These are phyloP conservation scores for Aspergillus sp. DNA, from an alignment of 2,329 filamentous ascomycete species.

Conservation along the genomic window DNA sequence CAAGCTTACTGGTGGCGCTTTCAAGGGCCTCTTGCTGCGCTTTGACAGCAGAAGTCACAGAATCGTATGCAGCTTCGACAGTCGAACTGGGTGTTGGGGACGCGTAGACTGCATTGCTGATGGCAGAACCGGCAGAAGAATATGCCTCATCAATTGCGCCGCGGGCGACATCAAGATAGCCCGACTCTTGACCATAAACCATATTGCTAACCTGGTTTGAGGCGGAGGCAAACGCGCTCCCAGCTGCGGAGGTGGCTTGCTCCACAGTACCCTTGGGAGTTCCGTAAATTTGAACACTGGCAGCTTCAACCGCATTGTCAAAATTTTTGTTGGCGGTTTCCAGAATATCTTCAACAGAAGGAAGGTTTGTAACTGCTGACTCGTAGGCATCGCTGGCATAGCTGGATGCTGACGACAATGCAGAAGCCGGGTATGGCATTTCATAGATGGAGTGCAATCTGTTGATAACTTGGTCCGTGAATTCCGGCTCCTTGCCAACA, in stretches of 20 bases:
- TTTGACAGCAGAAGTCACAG: conserved; percentile 38
- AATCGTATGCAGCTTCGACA: conserved; percentile 40
- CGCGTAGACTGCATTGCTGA: conserved; percentile 50
- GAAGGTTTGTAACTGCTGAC: conserved; percentile 46
- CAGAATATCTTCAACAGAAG: conserved; percentile 52
- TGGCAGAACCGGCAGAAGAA: conserved; percentile 48
- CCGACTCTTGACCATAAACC: conserved; percentile 49
- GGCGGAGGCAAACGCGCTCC: conserved; percentile 47
- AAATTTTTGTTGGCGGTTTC: conserved; percentile 52
- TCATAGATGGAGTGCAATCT: conserved; percentile 66
- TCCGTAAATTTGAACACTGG: conserved; percentile 53
- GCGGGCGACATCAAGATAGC: conserved; percentile 49
- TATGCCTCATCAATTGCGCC: conserved; percentile 49
- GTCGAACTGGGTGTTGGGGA: conserved; percentile 46
- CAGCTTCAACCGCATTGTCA: conserved; percentile 53
- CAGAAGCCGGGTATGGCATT: conserved; percentile 44
- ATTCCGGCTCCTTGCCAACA: conserved; percentile 68
- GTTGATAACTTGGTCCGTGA: conserved; percentile 71
- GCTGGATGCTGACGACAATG: conserved; percentile 45
- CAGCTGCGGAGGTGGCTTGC: conserved; percentile 48
- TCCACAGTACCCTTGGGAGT: conserved; percentile 49
- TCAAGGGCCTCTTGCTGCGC: conserved; percentile 34
- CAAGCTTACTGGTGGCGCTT: conserved; percentile 24
- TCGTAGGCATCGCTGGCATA: conserved; percentile 42
- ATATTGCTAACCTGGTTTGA: conserved; percentile 47